Percentiles rank a stretch among this genome's conserved stretches.
Conservation (phyloP, 257 asterid species). For the Solanum pennellii region DNA sequence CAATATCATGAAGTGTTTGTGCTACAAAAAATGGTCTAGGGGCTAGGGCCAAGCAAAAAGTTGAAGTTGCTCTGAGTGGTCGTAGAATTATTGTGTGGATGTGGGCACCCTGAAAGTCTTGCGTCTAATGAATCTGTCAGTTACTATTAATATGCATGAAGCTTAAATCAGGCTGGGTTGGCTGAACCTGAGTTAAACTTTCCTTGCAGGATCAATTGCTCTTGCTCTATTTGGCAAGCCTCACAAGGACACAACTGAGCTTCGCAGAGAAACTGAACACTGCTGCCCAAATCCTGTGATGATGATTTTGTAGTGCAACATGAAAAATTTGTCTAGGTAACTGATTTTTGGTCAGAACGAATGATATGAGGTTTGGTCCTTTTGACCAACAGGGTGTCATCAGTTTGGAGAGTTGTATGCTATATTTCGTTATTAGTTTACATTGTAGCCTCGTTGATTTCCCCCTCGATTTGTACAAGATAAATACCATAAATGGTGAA, state of each 20-base stretch:
- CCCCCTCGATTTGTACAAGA: neutral
- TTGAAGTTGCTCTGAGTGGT: neutral
- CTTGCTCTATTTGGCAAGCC: constrained; percentile 80
- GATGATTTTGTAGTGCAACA: neutral
- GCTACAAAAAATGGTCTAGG: neutral
- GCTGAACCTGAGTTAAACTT: neutral
- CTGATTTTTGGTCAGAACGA: neutral
- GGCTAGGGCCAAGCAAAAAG: neutral
- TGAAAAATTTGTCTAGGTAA: neutral
- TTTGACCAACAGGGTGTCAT: neutral
- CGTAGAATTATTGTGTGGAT: neutral
- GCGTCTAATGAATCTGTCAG: neutral
- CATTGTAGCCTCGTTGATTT: neutral
- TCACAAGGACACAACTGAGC: constrained; percentile 92
- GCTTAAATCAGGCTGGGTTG: neutral
- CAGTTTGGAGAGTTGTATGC: neutral
- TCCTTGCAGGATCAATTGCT: constrained; percentile 68
- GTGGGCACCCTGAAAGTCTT: neutral
- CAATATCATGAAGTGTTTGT: neutral
- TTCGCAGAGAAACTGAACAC: constrained; percentile 84
- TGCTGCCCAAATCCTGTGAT: constrained; percentile 80
- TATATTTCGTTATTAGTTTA: neutral
- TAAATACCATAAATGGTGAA: neutral
- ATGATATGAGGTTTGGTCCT: neutral
- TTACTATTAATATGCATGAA: neutral